Evolutionary conservation across 371 early-diverging fungal species (phyloP), one percentile per base, ranked within the genome.

Genomic region (Mucor mucedo): DNA sequence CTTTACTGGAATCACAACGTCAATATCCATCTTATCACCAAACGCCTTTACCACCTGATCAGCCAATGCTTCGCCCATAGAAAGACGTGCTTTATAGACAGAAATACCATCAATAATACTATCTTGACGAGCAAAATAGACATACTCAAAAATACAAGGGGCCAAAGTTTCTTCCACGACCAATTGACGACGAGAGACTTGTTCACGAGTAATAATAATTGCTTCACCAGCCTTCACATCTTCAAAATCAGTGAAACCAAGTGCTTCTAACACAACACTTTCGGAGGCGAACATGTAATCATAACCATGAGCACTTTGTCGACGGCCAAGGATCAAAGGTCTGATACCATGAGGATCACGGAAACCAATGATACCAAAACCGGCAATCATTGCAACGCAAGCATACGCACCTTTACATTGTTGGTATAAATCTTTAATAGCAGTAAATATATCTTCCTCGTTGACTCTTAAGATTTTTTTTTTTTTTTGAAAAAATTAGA

Each of bases 281-380:
- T 98, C 98, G 2, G 96, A 95, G 9, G 98, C 92, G 72, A 97
- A 84, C 95, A 96, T 97, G 78, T 93, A 96, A 76, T 98, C 98
- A 57, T 80, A 88, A 48, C 86, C 74, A 47, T 72, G 50, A 5
- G 54, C 42, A 6, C 70, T 77, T 32, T 79, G 66, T 29, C 98
- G 84, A 66, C 90, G 88, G 47, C 97, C 98, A 77, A 91, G 89
- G 38, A 95, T 91, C 45, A 97, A 84, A 21, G 98, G 98, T 33
- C 98, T 89, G 69, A 98, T 96, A 52, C 97, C 98, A 71, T 96
- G 88, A 52, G 96, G 95, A 71, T 98, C 98, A 63, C 95, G 88
- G 87, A 95, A 93, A 45, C 90, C 95, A 55, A 96, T 85, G 48
- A 96, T 83, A 41, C 94, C 94, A 69, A 89, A 95, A 21, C 89